Percentiles rank a stretch among this genome's conserved stretches.
Evolutionary conservation across 331 rosid species (phyloP).

Genomic region (Pyrus hybrid): DNA sequence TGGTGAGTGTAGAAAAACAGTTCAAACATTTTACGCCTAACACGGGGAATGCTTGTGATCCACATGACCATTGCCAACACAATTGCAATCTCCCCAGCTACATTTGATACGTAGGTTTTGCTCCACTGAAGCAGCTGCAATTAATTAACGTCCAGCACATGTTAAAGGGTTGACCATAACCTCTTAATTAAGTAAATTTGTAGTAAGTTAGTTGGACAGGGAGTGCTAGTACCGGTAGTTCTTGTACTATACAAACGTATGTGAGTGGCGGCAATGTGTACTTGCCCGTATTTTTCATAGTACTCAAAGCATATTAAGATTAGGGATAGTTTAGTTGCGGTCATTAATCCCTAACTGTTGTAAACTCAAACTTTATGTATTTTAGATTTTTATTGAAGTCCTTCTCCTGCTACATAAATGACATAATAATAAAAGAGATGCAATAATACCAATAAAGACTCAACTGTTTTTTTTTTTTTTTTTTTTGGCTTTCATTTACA

Average conservation of each 20-base stretch:
- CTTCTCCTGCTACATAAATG: too few relatives aligned
- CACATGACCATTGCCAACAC: constrained; percentile 44
- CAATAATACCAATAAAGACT: too few relatives aligned
- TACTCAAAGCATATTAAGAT: too few relatives aligned
- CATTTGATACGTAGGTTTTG: constrained; percentile 38
- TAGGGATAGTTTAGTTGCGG: too few relatives aligned
- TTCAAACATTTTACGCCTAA: constrained; percentile 63
- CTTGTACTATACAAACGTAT: neutral
- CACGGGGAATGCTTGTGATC: constrained; percentile 38
- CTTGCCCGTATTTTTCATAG: neutral
- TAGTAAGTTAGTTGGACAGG: neutral
- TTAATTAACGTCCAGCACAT: neutral
- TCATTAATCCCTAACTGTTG: too few relatives aligned
- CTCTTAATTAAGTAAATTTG: neutral
- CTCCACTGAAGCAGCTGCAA: constrained; percentile 50
- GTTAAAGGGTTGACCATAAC: neutral
- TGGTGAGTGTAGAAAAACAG: constrained; percentile 69
- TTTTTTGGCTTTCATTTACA: too few relatives aligned
- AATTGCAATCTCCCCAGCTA: constrained; percentile 54
- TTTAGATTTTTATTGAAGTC: too few relatives aligned
- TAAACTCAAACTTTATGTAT: too few relatives aligned
- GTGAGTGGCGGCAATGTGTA: neutral
- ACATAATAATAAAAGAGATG: too few relatives aligned
- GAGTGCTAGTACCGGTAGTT: neutral
- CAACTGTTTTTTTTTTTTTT: too few relatives aligned